Percentiles rank a stretch among this genome's conserved stretches.
Evolutionary conservation across 306 rosid genomes (phyloP).

Genomic region (Phaseolus lunatus): DNA sequence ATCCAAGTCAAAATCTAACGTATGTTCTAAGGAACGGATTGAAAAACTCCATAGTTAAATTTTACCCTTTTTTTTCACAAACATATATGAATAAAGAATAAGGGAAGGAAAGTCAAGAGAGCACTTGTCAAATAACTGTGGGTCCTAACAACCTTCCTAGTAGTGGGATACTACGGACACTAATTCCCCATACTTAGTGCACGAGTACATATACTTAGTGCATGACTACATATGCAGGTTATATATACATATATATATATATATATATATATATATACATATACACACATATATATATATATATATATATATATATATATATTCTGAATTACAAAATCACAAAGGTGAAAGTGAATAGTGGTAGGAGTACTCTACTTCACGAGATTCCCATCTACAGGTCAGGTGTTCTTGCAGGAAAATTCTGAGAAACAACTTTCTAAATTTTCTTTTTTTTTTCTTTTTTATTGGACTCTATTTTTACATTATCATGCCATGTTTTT

Average conservation of each 20-base stretch:
- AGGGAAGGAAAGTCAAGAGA: background rate
- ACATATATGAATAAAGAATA: background rate
- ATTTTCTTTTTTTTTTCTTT: too few species aligned
- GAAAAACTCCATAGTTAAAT: background rate
- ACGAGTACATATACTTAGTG: slow-evolving; percentile 14
- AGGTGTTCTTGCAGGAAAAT: too few species aligned
- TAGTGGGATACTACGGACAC: slow-evolving; percentile 46
- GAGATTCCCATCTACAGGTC: too few species aligned
- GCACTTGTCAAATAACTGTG: slow-evolving; percentile 33
- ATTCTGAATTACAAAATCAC: too few species aligned
- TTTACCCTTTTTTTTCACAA: background rate
- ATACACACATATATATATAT: too few species aligned
- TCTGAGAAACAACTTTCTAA: too few species aligned
- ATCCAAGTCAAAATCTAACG: slow-evolving; percentile 1
- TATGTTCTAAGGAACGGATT: slow-evolving; percentile 10
- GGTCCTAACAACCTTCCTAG: slow-evolving; percentile 6
- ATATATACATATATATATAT: slow-evolving; percentile 5
- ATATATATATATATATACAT: too few species aligned
- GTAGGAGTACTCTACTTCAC: too few species aligned
- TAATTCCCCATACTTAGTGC: slow-evolving; percentile 24
- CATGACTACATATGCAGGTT: slow-evolving; percentile 14
- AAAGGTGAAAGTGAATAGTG: too few species aligned
- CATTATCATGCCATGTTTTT: too few species aligned
- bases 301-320: too few species aligned
- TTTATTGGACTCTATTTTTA: too few species aligned